phyloP scores from a whole-genome alignment of 2,329 filamentous ascomycete species.

The Aureobasidium sp. region DNA sequence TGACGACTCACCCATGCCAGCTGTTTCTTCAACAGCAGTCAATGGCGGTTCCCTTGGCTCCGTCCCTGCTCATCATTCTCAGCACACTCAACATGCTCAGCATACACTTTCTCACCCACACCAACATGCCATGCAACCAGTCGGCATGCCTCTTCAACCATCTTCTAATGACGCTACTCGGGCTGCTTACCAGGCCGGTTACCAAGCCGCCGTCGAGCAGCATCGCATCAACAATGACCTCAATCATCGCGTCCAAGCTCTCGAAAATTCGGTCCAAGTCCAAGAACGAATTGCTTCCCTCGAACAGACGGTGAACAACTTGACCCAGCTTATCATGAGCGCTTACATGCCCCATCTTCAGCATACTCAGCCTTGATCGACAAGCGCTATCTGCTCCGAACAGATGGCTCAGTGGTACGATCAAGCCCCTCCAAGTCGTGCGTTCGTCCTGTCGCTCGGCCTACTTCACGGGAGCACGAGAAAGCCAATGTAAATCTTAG shows the following conservation, averaged over 20 bases:
- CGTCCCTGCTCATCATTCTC: not conserved
- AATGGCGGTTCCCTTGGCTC: not conserved
- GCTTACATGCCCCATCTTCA: conserved; percentile 13
- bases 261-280: conserved; percentile 3
- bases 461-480: too few relatives aligned
- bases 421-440: too few relatives aligned
- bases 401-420: not conserved
- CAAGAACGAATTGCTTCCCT: conserved; percentile 9
- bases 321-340: conserved; percentile 15
- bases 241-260: conserved; percentile 4
- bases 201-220: conserved; percentile 13
- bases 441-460: too few relatives aligned
- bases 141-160: not conserved
- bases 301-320: conserved; percentile 14
- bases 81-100: not conserved
- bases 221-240: conserved; percentile 14
- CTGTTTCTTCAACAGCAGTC: not conserved
- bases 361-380: conserved; percentile 12
- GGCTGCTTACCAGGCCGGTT: conserved; percentile 12
- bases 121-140: not conserved
- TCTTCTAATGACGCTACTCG: not conserved
- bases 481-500: too few relatives aligned
- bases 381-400: not conserved
- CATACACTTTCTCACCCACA: not conserved
- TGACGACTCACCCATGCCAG: not conserved